Conservation (phyloP, 306 rosid species). For the Fragaria ananassa region DNA sequence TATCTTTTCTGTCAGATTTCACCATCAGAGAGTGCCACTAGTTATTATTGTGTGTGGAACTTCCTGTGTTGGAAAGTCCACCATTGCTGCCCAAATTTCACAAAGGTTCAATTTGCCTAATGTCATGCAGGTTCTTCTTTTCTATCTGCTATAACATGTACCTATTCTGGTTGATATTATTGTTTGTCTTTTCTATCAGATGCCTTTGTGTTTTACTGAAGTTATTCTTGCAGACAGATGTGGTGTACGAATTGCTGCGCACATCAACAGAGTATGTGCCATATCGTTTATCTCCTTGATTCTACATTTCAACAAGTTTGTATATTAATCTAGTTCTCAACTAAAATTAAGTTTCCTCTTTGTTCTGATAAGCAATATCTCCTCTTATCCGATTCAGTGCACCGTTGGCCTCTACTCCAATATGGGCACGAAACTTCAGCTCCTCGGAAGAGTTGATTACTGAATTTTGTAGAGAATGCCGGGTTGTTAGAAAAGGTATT, state of each 20-base stretch:
- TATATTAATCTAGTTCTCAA: not conserved
- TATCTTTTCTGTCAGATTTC: slow-evolving; percentile 54
- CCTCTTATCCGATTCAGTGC: slow-evolving; percentile 51
- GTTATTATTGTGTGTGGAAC: slow-evolving; percentile 97
- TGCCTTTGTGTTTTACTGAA: slow-evolving; percentile 26
- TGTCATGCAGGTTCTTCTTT: slow-evolving; percentile 71
- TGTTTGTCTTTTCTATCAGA: not conserved
- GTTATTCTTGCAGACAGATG: slow-evolving; percentile 68
- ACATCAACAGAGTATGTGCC: slow-evolving; percentile 82
- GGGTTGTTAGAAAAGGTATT: slow-evolving; percentile 86
- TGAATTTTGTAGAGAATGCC: slow-evolving; percentile 95
- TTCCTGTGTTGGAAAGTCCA: slow-evolving; percentile 96
- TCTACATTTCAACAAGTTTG: not conserved
- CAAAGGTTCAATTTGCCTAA: slow-evolving; percentile 89
- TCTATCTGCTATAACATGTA: slow-evolving; percentile 11
- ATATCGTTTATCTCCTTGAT: slow-evolving; percentile 10
- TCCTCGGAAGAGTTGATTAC: slow-evolving; percentile 84
- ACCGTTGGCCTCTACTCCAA: slow-evolving; percentile 77
- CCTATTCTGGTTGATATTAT: not conserved
- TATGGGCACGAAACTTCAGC: slow-evolving; percentile 81
- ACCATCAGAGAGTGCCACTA: slow-evolving; percentile 87
- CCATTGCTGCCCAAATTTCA: slow-evolving; percentile 92
- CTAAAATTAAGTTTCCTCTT: not conserved
- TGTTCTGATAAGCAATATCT: slow-evolving; percentile 20
- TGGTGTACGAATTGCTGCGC: slow-evolving; percentile 91